Evolutionary conservation across 139 green algal genomes (phyloP), one percentile per base, ranked within the genome.

Genomic region (Pseudopediastrum boryanum): DNA sequence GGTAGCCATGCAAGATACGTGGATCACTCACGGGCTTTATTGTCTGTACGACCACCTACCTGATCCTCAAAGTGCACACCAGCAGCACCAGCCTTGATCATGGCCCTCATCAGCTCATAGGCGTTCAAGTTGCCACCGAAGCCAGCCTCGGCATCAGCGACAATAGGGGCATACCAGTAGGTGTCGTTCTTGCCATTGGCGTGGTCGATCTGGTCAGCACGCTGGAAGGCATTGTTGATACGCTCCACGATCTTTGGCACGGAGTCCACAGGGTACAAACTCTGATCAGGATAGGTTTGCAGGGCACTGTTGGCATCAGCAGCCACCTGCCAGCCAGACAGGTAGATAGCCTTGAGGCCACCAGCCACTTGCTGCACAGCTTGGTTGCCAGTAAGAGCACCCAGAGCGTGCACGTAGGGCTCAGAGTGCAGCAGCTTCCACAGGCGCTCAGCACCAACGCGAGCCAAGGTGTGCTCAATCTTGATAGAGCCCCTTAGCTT

Each of bases 331-430:
- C 94, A 98, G 71, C 94, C 94, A 4, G 85, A 93, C 31, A 96
- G 90, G 86, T 98, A 98, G 75, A 98, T 95, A 54, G 94, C 92
- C 85, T 97, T 94, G 7, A 98, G 85, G 35, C 93, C 93, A 41
- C 88, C 90, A 8, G 67, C 44, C n/a, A 56, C 56, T 19, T 65
- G 56, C 25, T 65, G 56, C 9, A 65, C 56, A 25, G 72, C 72
- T 44, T 79, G 72, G 56, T 81, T 81, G 62, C 73, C 76, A 2
- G 87, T 92, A 48, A 96, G 82, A 0, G 91, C 90, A 36, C 92
- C 92, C 51, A 96, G 87, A 9, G 91, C 91, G 52, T 87, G 92
- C 29, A 96, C 81, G 71, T 93, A 96, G 33, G 84, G 74, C 39
- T 81, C 72, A 1, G 29, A 84, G 62, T 94, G 80, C 69, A 96